Base-by-base conservation (phyloP, 1,139 yeast genomes). In the Sugiyamaella novakii region DNA sequence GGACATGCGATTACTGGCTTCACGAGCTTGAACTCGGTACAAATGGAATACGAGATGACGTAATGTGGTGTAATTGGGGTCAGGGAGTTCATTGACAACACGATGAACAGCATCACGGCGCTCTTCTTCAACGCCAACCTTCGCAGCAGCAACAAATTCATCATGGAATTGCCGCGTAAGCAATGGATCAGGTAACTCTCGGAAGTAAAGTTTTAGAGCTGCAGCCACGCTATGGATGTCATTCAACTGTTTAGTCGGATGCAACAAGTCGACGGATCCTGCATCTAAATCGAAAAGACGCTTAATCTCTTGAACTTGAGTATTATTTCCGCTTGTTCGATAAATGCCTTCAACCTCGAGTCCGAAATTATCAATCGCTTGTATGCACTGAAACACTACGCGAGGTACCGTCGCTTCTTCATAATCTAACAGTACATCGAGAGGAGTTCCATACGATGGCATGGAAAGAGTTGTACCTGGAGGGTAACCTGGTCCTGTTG, bases 381-480 rank as follows among this genome's bases (percentile, higher is more conserved):
- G 85, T 47, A 91, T 85, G 72, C 98, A 91, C 62, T 84, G 87
- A 57, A 84, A 83, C 7, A 91, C 98, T 43, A 91, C 78, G n/a
- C 87, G 77, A 1, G 98, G 98, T 2, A 91, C 96, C 66, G 87
- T 84, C 57, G 87, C 95, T 47, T 88, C 96, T 53, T 95, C 96
- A 59, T 78, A 81, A 54, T 83, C 84, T 21, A 89, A 80, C 43
- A 87, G 71, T 7, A 78, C 81, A 55, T 86, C 95, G 17, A 92
- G 75, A 0, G 95, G 83, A 0, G 83, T 81, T 0, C 96, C 97
- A 70, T 86, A 91, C 0, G 91, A 84, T 66, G 70, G 62, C 51
- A 68, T 48, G 3, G 54, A 33, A 51, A 58, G 46, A 38, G 65
- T 46, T 15, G 60, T 46, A n/a, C 63, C 63, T 1, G 63, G 63